Conservation (phyloP, 805 yeast genomes). For the Zygotorulaspora danielsina region DNA sequence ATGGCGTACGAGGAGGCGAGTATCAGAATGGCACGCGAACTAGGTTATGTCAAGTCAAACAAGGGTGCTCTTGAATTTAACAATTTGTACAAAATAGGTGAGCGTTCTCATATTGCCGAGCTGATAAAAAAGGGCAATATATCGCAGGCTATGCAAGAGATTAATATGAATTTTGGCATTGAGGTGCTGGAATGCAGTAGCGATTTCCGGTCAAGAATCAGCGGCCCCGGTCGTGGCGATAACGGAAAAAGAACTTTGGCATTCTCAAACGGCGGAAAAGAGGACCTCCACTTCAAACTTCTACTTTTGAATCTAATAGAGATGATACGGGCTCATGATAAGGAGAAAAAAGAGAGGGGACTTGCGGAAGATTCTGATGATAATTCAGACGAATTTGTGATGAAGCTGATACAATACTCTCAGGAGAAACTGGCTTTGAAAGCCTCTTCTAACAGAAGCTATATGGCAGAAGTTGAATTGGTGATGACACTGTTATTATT, state of each 20-base stretch:
- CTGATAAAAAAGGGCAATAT: slow-evolving; percentile 28
- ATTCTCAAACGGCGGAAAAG: slow-evolving; percentile 38
- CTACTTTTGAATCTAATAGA: slow-evolving; percentile 73
- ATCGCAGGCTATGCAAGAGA: slow-evolving; percentile 29
- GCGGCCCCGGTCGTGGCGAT: slow-evolving; percentile 3
- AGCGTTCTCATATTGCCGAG: slow-evolving; percentile 25
- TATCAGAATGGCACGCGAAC: slow-evolving; percentile 54
- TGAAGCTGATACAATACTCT: slow-evolving; percentile 54
- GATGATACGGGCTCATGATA: slow-evolving; percentile 53
- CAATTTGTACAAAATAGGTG: slow-evolving; percentile 25
- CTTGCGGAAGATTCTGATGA: slow-evolving; percentile 7
- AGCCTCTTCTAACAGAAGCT: slow-evolving; percentile 52
- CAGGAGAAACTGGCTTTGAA: slow-evolving; percentile 57
- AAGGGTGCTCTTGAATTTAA: slow-evolving; percentile 33
- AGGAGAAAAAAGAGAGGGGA: slow-evolving; percentile 17
- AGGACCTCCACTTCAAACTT: slow-evolving; percentile 68
- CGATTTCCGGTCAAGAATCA: background rate
- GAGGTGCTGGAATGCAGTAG: slow-evolving; percentile 22
- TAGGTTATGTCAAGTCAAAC: slow-evolving; percentile 33
- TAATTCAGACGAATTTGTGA: slow-evolving; percentile 47
- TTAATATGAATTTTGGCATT: slow-evolving; percentile 30
- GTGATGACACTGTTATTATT: slow-evolving; percentile 75
- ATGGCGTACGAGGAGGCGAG: slow-evolving; percentile 77
- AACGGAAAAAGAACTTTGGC: slow-evolving; percentile 39
- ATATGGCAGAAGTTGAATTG: slow-evolving; percentile 69